These are phyloP conservation scores for Paraconiothyrium sp. DNA, from an alignment of 2,329 filamentous ascomycete genomes.

Conservation along the genomic window DNA sequence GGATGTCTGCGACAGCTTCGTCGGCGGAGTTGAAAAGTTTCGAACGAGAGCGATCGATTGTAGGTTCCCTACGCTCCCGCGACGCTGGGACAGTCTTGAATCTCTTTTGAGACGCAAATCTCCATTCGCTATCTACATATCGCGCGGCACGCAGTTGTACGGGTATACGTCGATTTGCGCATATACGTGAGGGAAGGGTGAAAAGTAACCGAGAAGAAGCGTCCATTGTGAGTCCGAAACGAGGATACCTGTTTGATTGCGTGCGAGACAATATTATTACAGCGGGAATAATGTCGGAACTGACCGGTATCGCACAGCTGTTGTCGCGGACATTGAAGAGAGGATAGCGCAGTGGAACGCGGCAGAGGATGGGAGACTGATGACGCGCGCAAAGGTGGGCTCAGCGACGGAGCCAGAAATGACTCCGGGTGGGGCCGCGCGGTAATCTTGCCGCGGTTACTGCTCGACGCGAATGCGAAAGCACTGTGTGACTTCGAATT, in stretches of 20 bases:
- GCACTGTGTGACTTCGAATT: not conserved
- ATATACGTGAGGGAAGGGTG: conserved; percentile 40
- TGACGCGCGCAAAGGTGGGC: conserved; percentile 17
- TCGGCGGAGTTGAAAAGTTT: conserved; percentile 50
- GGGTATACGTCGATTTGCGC: conserved; percentile 38
- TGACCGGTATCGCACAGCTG: conserved; percentile 7
- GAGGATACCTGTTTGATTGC: conserved; percentile 19
- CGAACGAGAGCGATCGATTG: conserved; percentile 46
- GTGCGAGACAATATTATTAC: conserved; percentile 7
- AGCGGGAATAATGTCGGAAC: conserved; percentile 3
- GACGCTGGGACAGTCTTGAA: conserved; percentile 33
- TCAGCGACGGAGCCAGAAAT: conserved; percentile 20
- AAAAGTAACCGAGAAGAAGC: conserved; percentile 41
- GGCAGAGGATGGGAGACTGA: conserved; percentile 1
- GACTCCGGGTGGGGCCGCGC: conserved; percentile 15
- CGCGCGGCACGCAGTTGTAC: conserved; percentile 34
- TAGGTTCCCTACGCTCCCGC: conserved; percentile 40
- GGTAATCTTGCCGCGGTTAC: conserved; percentile 7
- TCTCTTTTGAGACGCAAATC: conserved; percentile 34
- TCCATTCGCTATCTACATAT: conserved; percentile 31
- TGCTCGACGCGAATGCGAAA: not conserved
- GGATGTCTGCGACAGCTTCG: conserved; percentile 49
- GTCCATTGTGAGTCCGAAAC: conserved; percentile 37
- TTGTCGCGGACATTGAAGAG: not conserved
- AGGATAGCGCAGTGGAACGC: conserved; percentile 3